Evolutionary conservation across 2,329 filamentous ascomycete genomes (phyloP), one percentile per base, ranked within the genome.

Genomic region (Dothidotthia symphoricarpi): DNA sequence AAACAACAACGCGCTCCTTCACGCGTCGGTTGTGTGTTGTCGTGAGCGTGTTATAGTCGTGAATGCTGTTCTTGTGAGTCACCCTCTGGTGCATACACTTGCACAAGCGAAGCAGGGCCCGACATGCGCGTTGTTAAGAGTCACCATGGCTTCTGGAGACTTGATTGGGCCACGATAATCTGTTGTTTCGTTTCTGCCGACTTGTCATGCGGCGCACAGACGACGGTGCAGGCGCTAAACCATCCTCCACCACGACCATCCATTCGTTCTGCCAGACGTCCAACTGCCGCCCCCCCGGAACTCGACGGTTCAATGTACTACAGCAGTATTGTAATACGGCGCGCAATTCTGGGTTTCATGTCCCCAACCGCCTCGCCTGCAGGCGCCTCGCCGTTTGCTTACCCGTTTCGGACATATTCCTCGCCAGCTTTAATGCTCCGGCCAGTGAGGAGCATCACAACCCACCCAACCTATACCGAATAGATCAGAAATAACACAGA

Each of bases 41-140:
- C 28, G 43, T 31, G 47, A 49, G 50, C 63, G 62, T 65, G 63
- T 66, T 66, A 63, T 66, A 61, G 62, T 63, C 62, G 63, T 52
- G 63, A 59, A 50, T 28, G 16, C 14, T 13, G 27, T 50, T 40
- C 52, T 50, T 47, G 48, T 66, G 63, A 66, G 59, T 66, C 63
- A 66, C 59, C 47, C 37, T 41, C 43, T 45, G 27, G 51, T 59
- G 49, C 53, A 53, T 42, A 17, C 37, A 43, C 35, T 40, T 45
- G 34, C 45, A 38, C 29, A 49, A 47, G 45, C 50, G 43, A 47
- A 41, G 44, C 40, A n/a, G 16, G 29, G 14, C 24, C 13, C 24
- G n/a, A 37, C 29, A 52, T 53, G 56, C 57, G 53, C 45, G 43
- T 44, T 35, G 47, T 22, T 22, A 22, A 22, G 19, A 22, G 19